These are phyloP conservation scores for Leishmania arabica DNA, from an alignment of 208 protist genomes.

Conservation along the genomic window DNA sequence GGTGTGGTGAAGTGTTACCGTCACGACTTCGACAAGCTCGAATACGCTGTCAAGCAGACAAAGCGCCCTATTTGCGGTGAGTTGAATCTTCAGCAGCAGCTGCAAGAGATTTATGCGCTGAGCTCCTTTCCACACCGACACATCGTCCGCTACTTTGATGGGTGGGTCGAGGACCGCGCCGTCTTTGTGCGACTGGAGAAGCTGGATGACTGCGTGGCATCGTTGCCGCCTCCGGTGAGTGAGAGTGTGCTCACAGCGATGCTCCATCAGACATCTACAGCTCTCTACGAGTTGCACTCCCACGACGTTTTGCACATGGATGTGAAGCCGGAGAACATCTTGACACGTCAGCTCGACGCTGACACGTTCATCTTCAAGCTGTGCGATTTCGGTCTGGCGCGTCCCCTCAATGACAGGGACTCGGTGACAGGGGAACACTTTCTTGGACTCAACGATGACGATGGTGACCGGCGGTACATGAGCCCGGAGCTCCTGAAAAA, in stretches of 20 bases:
- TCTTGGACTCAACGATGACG: slow-evolving; percentile 76
- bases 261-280: slow-evolving; percentile 68
- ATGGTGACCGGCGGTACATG: slow-evolving; percentile 86
- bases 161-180: slow-evolving; percentile 83
- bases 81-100: slow-evolving; percentile 71
- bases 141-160: slow-evolving; percentile 86
- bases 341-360: slow-evolving; percentile 22
- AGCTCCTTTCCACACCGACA: slow-evolving; percentile 70
- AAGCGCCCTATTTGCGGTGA: slow-evolving; percentile 73
- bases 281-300: slow-evolving; percentile 74
- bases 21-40: slow-evolving; percentile 60
- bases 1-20: slow-evolving; percentile 61
- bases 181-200: slow-evolving; percentile 84
- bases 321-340: slow-evolving; percentile 70
- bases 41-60: slow-evolving; percentile 85
- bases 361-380: slow-evolving; percentile 73
- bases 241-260: slow-evolving; percentile 54
- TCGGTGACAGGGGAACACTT: slow-evolving; percentile 52
- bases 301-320: slow-evolving; percentile 85
- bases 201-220: slow-evolving; percentile 48
- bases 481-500: slow-evolving; percentile 59
- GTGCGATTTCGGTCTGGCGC: slow-evolving; percentile 84
- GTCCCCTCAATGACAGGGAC: slow-evolving; percentile 32
- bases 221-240: slow-evolving; percentile 40
- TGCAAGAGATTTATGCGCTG: slow-evolving; percentile 84